Evolutionary conservation across 306 rosid genomes (phyloP).

Genomic region (Citrullus colocynthis): DNA sequence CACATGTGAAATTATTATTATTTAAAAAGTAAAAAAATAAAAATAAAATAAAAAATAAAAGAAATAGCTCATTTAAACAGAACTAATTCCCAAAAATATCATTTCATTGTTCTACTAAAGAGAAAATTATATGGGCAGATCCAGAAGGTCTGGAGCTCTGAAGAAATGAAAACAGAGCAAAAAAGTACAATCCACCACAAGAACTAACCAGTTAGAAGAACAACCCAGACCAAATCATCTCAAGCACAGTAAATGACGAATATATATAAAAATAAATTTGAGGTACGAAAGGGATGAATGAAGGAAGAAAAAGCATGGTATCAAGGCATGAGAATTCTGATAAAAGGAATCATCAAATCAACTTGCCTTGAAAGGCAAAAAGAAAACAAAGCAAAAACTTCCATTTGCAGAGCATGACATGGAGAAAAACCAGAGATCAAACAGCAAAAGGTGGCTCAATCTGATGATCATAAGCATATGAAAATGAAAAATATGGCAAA

Average conservation of each 20-base stretch:
- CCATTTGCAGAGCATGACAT: not conserved
- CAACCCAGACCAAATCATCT: not conserved
- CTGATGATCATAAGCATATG: not conserved
- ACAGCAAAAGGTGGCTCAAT: not conserved
- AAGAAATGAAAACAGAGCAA: not conserved
- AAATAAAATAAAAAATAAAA: not conserved
- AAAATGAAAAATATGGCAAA: not conserved
- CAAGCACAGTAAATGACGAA: not conserved
- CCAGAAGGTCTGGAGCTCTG: not conserved
- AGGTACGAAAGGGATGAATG: not conserved
- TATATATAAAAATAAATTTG: not conserved
- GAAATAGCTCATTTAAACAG: not conserved
- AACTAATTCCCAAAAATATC: not conserved
- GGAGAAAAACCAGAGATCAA: not conserved
- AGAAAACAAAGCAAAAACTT: not conserved
- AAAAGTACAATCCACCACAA: not conserved
- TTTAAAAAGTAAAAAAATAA: not conserved
- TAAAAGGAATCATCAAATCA: slow-evolving; percentile 7
- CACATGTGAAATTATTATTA: not conserved
- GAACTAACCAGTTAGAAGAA: not conserved
- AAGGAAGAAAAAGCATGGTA: not conserved
- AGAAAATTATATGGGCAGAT: not conserved
- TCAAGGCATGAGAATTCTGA: not conserved
- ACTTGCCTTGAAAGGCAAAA: slow-evolving; percentile 1
- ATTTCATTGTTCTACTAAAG: not conserved